phyloP scores from a whole-genome alignment of 495 filamentous ascomycete genomes.

The Podospora pseudocomata region DNA sequence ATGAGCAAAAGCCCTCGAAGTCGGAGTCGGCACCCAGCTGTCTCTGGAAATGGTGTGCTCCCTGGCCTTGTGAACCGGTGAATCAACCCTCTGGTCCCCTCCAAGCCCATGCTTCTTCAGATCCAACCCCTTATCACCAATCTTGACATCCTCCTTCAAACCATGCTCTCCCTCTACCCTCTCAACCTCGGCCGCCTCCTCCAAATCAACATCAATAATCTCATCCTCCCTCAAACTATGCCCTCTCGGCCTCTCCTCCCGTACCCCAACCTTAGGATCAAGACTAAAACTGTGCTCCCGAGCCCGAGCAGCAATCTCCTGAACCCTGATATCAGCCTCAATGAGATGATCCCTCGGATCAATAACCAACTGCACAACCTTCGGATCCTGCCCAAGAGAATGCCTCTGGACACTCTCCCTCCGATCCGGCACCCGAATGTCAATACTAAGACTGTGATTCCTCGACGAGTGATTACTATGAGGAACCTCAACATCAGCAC shows the following conservation, averaged over 20 bases:
- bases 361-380: not conserved
- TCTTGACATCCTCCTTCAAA: not conserved
- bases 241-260: not conserved
- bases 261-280: not conserved
- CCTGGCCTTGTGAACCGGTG: conserved; percentile 3
- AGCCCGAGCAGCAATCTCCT: not conserved
- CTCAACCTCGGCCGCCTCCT: not conserved
- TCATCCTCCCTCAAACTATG: not conserved
- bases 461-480: conserved; percentile 2
- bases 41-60: conserved; percentile 22
- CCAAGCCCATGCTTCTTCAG: not conserved
- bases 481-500: conserved; percentile 10
- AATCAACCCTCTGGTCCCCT: not conserved
- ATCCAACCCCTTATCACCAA: not conserved
- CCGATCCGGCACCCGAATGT: not conserved
- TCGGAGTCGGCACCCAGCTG: conserved; percentile 10
- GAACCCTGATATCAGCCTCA: conserved; percentile 7
- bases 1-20: conserved; percentile 5
- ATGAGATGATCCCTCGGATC: conserved; percentile 9
- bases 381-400: not conserved
- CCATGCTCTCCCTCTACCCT: not conserved
- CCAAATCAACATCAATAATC: not conserved
- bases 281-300: conserved; percentile 14
- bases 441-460: conserved; percentile 5
- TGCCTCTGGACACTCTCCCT: not conserved